Percentiles rank a stretch among this genome's conserved stretches.
phyloP scores from a whole-genome alignment of 371 early-diverging fungal genomes.

The Mortierella sp. region DNA sequence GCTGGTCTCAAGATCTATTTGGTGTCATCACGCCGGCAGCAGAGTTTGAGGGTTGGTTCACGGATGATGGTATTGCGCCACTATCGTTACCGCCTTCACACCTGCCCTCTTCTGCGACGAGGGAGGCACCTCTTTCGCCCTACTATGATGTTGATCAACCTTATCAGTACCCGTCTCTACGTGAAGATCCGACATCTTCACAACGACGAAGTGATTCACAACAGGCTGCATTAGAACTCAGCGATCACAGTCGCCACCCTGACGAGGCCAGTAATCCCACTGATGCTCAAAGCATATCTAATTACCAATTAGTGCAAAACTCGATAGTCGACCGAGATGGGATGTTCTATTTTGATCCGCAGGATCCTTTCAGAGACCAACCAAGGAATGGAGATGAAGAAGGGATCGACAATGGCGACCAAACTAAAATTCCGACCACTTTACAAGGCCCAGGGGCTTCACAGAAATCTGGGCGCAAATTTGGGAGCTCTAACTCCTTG shows the following conservation, averaged over 20 bases:
- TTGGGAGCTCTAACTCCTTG: conserved; percentile 14
- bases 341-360: conserved; percentile 24
- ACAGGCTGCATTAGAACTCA: background rate
- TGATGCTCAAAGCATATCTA: background rate
- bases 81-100: background rate
- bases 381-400: background rate
- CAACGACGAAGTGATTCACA: too few species aligned
- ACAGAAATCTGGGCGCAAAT: conserved; percentile 3
- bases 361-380: conserved; percentile 27
- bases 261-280: background rate
- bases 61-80: conserved; percentile 31
- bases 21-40: conserved; percentile 56
- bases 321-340: conserved; percentile 10
- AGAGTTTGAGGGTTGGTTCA: conserved; percentile 54
- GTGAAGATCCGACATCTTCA: background rate
- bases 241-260: background rate
- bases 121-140: conserved; percentile 35
- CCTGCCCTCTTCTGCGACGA: conserved; percentile 27
- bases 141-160: conserved; percentile 36
- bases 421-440: too few species aligned
- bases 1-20: conserved; percentile 61
- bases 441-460: background rate
- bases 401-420: background rate
- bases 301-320: background rate
- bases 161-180: conserved; percentile 11